Conservation (phyloP, 495 filamentous ascomycete genomes). For the Collariella sp. region DNA sequence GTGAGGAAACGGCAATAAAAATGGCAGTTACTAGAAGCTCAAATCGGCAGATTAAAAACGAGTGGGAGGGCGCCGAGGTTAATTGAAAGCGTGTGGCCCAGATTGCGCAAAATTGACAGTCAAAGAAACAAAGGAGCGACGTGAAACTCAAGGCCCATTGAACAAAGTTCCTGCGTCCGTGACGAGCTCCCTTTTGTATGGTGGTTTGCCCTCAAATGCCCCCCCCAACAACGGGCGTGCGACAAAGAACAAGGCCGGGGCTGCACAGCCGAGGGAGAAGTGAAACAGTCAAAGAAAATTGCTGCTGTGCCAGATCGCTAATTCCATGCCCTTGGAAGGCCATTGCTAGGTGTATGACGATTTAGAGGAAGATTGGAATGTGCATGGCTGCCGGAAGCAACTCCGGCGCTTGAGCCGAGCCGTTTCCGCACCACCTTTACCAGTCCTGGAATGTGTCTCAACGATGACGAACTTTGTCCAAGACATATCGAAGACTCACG, state of each 20-base stretch:
- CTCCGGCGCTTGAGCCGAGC: constrained; percentile 2
- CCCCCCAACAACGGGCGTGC: constrained; percentile 5
- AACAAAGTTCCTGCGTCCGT: constrained; percentile 6
- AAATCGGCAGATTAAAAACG: background rate
- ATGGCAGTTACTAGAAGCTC: background rate
- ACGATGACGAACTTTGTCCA: background rate
- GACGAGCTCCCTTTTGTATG: constrained; percentile 11
- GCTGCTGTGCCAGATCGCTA: constrained; percentile 11
- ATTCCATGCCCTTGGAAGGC: constrained; percentile 15
- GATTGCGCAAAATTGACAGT: constrained; percentile 3
- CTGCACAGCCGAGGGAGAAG: constrained; percentile 2
- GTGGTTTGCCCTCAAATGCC: background rate
- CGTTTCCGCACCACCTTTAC: constrained; percentile 15
- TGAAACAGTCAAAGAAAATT: constrained; percentile 17
- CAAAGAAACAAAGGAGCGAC: constrained; percentile 27
- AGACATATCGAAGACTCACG: constrained; percentile 6
- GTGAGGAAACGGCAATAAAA: background rate
- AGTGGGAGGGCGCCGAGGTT: background rate
- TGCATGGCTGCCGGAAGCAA: background rate
- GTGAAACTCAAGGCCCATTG: constrained; percentile 8
- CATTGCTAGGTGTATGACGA: constrained; percentile 2
- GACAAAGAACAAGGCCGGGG: constrained; percentile 16
- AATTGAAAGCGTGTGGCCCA: constrained; percentile 8
- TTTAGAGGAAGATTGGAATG: constrained; percentile 17
- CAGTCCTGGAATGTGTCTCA: constrained; percentile 17